Evolutionary conservation across 179 eudicot genomes (phyloP), one percentile per base, ranked within the genome.

Genomic region (Silene vulgaris): DNA sequence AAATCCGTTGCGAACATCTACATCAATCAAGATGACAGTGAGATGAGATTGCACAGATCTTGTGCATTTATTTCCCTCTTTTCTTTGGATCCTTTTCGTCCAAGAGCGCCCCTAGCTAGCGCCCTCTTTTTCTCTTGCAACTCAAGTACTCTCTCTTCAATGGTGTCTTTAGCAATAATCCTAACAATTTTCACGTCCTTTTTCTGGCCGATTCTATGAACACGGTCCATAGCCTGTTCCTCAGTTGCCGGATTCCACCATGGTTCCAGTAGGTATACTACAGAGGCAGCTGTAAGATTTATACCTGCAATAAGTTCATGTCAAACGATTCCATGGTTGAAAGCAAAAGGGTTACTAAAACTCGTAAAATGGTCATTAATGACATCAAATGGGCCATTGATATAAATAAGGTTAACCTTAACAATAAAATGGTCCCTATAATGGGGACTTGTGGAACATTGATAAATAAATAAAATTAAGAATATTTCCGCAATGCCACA

Each of bases 191-290:
- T 91, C 59, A 92, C 97, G 4, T 91, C 90, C 35, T 87, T 81
- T 74, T 80, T 88, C 84, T 92, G 97, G 21, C 97, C 97, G 30
- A 92, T 92, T 59, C 97, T 82, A 70, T 92, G 90, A 43, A 92
- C 94, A 16, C 97, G 83, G 74, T 92, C 97, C 97, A 92, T 92
- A 11, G 97, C 97, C 78, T 92, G 97, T 73, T 91, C 94, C 82
- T 92, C 97, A 6, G 89, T 86, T n/a, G 96, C 96, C 32, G 97
- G 97, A 69, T 90, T 92, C 97, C 97, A 92, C 97, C 97, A 92
- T n/a, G 97, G 97, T 79, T 92, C 97, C 79, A 90, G 64, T 73
- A 92, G 71, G 77, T 90, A 92, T 26, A 92, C 97, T 66, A 81
- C 87, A 4, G 94, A 90, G 3, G 97, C 96, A 45, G 89, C 88